Evolutionary conservation across 768 basidiomycete genomes (phyloP), one percentile per base, ranked within the genome.

Genomic region (Phlegmacium glaucopus): DNA sequence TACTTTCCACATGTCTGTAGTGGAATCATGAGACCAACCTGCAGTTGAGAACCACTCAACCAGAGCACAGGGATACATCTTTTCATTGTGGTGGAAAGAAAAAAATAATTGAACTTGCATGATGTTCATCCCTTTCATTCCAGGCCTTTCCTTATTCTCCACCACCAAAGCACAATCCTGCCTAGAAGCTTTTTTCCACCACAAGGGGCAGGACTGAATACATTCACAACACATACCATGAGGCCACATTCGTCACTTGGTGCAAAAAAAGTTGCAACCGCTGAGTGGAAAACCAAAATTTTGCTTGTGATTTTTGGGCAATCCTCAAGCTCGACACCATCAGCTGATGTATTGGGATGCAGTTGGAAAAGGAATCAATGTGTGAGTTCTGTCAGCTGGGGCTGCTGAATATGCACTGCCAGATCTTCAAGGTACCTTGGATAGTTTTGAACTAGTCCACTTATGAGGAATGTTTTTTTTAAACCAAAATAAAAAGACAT

Each of bases 1-100:
- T 2, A 67, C 66, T 32, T 50, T 56, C 67, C 67, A 69, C 56
- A 67, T 58, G 6, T 61, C 64, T 0, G 57, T 62, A 9, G 52
- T 47, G 5, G 42, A 26, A 43, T 60, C 57, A 15, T 57, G 59
- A 7, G 27, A 32, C 32, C 55, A 50, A 15, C 61, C 57, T 35
- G 47, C 47, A 15, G n/a, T 41, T 28, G 45, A 50, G 47, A 61
- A 68, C 61, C 60, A 61, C 8, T 64, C 52, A 2, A 67, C 51
- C 1, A 67, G 48, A 0, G 61, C 65, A 58, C 66, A 69, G 0
- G 56, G 52, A 32, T 62, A 58, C 9, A 15, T 27, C 2, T 18
- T 46, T 9, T 37, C 52, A 2, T 44, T 13, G 42, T 58, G 51
- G 15, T 22, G 45, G 40, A 68, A 2, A 67, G 58, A 9, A 51